A percentile compares a stretch with the other conserved stretches of the same genome.
phyloP scores from a whole-genome alignment of 441 rosid species.

The Pelargonium myrrhifolium region DNA sequence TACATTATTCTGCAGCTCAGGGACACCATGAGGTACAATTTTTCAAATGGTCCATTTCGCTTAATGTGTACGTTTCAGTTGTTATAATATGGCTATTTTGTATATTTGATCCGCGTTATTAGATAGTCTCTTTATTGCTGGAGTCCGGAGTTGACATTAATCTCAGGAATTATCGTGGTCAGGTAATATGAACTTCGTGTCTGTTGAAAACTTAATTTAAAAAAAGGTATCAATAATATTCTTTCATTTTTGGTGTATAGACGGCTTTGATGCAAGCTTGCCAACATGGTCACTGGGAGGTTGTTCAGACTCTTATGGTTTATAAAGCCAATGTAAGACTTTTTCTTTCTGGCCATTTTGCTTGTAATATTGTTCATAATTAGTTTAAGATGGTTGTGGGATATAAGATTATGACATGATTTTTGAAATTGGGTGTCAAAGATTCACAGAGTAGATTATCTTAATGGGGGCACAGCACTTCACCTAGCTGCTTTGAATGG shows the following conservation, averaged over 20 bases:
- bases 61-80: not conserved
- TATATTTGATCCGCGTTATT: conserved; percentile 12
- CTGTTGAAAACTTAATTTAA: not conserved
- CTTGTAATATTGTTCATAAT: not conserved
- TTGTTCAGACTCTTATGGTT: conserved; percentile 82
- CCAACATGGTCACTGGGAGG: conserved; percentile 97
- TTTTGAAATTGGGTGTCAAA: conserved; percentile 26
- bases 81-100: conserved; percentile 25
- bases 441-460: conserved; percentile 91
- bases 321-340: conserved; percentile 77
- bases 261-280: conserved; percentile 99
- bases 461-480: conserved; percentile 90
- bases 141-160: conserved; percentile 95
- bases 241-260: conserved; percentile 23
- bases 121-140: conserved; percentile 76
- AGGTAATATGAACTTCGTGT: conserved; percentile 38
- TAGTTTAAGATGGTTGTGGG: conserved; percentile 24
- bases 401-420: conserved; percentile 61
- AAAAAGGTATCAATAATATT: not conserved
- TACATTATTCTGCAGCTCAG: conserved; percentile 94
- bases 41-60: too few species aligned
- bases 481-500: conserved; percentile 95
- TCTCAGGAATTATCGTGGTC: conserved; percentile 92
- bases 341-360: not conserved
- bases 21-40: conserved; percentile 98